Conservation (phyloP, 2,329 filamentous ascomycete species). For the Microdochium nivale region DNA sequence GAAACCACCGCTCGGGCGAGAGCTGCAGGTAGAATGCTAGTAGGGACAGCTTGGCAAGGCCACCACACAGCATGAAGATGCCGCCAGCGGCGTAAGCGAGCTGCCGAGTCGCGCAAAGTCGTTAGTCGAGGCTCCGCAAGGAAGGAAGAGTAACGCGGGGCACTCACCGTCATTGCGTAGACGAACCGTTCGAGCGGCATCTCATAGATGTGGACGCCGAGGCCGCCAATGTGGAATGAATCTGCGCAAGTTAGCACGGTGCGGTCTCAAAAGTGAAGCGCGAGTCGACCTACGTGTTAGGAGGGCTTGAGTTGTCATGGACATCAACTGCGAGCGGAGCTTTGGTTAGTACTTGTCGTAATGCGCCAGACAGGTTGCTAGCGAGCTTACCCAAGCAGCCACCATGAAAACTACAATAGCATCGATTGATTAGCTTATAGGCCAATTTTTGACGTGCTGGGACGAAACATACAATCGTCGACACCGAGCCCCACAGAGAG, state of each 20-base stretch:
- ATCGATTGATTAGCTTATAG: neutral
- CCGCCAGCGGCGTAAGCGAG: slow-evolving; percentile 4
- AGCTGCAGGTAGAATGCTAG: slow-evolving; percentile 15
- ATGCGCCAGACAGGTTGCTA: neutral
- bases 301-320: neutral
- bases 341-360: neutral
- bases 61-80: slow-evolving; percentile 12
- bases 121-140: neutral
- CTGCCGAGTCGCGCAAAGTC: slow-evolving; percentile 1
- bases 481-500: neutral
- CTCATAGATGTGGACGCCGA: slow-evolving; percentile 9
- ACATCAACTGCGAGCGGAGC: neutral
- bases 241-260: neutral
- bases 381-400: neutral
- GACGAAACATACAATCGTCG: neutral
- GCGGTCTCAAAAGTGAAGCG: neutral
- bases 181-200: slow-evolving; percentile 6
- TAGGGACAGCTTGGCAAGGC: slow-evolving; percentile 17
- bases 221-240: slow-evolving; percentile 1
- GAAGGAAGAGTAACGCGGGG: too few relatives aligned
- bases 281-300: neutral
- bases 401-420: neutral
- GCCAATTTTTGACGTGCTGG: neutral
- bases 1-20: slow-evolving; percentile 14
- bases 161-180: slow-evolving; percentile 6